A percentile compares a stretch with the other conserved stretches of the same genome.
phyloP scores from a whole-genome alignment of 2,329 filamentous ascomycete genomes.

The Aspergillus novofumigatus region DNA sequence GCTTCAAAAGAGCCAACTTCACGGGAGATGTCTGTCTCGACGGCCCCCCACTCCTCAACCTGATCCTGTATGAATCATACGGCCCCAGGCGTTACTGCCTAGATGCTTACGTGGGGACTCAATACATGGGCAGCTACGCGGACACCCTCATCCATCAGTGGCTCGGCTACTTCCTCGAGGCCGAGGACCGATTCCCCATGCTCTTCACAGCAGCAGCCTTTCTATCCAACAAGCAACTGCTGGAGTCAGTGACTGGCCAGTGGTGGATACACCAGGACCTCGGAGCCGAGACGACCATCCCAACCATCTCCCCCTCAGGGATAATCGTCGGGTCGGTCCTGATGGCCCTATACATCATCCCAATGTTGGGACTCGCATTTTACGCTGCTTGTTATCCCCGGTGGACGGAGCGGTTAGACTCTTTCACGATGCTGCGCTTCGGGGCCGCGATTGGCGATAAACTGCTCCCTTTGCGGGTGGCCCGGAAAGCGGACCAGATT shows the following conservation, averaged over 20 bases:
- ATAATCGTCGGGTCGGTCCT: constrained; percentile 9
- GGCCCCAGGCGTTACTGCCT: neutral
- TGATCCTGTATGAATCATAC: neutral
- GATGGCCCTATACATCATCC: constrained; percentile 9
- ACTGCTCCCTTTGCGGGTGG: neutral
- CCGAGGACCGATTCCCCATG: neutral
- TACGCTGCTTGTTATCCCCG: constrained; percentile 12
- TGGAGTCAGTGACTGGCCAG: neutral
- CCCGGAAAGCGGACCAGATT: neutral
- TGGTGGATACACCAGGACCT: neutral
- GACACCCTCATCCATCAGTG: neutral
- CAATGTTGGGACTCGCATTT: constrained; percentile 8
- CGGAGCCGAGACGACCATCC: constrained; percentile 6
- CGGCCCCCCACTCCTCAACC: neutral
- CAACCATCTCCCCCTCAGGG: constrained; percentile 3
- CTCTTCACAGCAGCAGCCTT: neutral
- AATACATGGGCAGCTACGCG: neutral
- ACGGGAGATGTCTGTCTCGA: neutral
- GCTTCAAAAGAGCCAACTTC: neutral
- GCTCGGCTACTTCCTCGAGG: neutral
- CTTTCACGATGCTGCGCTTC: constrained; percentile 18
- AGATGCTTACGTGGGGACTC: neutral
- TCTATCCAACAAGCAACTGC: neutral
- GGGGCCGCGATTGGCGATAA: constrained; percentile 8
- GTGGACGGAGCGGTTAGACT: constrained; percentile 17